Base-by-base conservation (phyloP, 2,329 filamentous ascomycete genomes). In the Diaporthe batatas region DNA sequence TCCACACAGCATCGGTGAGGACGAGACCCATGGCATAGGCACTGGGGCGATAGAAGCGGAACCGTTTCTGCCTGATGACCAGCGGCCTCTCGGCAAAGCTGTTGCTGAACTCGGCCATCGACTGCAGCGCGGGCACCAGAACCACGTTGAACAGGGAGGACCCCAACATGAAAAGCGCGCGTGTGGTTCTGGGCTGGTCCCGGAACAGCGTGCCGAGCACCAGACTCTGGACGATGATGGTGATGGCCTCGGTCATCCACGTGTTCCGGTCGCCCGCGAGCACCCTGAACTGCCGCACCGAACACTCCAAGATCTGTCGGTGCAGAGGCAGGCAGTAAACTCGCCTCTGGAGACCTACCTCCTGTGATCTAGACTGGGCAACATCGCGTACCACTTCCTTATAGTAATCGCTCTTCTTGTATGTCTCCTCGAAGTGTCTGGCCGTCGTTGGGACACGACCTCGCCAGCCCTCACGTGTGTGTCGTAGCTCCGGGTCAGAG, bases 381-480 rank as follows among this genome's bases (percentile, higher is more conserved):
- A 6, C 23, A 62, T 21, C 3, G 23, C 36, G 23, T 44, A 36
- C 21, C 11, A 65, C 49, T 36, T 42, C 70, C 57, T 73, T 57
- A 55, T 75, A 75, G 58, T 76, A 53, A 11, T 72, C 79, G 80
- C 70, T 80, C 42, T 59, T 53, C n/a, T 73, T 77, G 70, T 74
- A 78, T 53, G 29, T 71, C 29, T 72, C 59, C 59, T 81, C 89
- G 77, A 91, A 91, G 2, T 91, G 88, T 69, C 89, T 86, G 1
- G 90, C 83, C 0, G 88, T 91, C 8, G 86, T 82, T 6, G 90
- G 89, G 1, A 88, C 86, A 47, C 80, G 82, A 70, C 21, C 23
- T 18, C 42, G 18, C n/a, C 53, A 59, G 23, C 68, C 72, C 80
- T 78, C 73, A 6, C 69, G 69, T 1, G 89, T 86, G 75, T 84